phyloP scores from a whole-genome alignment of 805 yeast genomes.

The Myxozyma udenii region DNA sequence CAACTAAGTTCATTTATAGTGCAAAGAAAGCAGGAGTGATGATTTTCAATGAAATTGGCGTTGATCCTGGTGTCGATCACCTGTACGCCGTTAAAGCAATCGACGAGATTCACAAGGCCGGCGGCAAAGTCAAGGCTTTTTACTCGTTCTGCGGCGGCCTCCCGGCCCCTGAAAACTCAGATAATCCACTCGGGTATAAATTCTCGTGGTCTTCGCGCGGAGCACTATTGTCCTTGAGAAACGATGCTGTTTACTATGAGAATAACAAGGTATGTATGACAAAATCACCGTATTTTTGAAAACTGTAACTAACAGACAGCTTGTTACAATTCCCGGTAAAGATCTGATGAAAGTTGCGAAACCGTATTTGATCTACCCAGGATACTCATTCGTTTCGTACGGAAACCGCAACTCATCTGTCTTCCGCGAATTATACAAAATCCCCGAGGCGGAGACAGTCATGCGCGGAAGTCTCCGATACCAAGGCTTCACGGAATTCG shows the following conservation, averaged over 20 bases:
- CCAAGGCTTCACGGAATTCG: slow-evolving; percentile 98
- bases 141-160: slow-evolving; percentile 97
- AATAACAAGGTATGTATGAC: slow-evolving; percentile 67
- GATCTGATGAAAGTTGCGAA: slow-evolving; percentile 92
- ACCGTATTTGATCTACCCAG: slow-evolving; percentile 94
- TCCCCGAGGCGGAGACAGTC: slow-evolving; percentile 96
- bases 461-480: slow-evolving; percentile 94
- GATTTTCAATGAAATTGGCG: slow-evolving; percentile 97
- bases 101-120: slow-evolving; percentile 86
- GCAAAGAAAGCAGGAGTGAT: slow-evolving; percentile 90
- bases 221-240: slow-evolving; percentile 89
- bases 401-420: slow-evolving; percentile 97
- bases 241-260: slow-evolving; percentile 82
- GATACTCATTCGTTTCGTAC: slow-evolving; percentile 87
- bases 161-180: slow-evolving; percentile 96
- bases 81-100: slow-evolving; percentile 96
- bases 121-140: slow-evolving; percentile 91
- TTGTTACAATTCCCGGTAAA: slow-evolving; percentile 75
- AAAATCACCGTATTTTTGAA: slow-evolving; percentile 56
- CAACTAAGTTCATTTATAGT: not conserved
- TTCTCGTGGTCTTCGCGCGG: slow-evolving; percentile 99
- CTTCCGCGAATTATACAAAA: slow-evolving; percentile 83
- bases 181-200: slow-evolving; percentile 96
- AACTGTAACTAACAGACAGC: not conserved
- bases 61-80: slow-evolving; percentile 98